Evolutionary conservation across 208 protist genomes (phyloP).

Genomic region (Herpetomonas samuelpessoai): DNA sequence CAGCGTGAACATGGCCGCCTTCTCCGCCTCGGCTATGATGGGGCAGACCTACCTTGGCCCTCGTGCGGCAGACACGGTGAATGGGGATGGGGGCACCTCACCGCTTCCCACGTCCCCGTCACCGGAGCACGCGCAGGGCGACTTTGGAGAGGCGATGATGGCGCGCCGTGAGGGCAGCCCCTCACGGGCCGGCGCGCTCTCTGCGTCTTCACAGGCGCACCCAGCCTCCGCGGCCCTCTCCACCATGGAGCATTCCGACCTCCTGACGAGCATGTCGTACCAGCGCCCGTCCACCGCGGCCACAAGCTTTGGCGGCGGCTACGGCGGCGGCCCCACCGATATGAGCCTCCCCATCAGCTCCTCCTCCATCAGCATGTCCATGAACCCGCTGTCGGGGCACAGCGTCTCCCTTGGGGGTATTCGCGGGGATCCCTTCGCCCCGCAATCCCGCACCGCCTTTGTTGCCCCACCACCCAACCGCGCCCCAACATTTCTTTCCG

Average conservation of each 20-base stretch:
- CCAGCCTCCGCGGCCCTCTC: not conserved
- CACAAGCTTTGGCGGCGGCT: not conserved
- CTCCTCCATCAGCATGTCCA: not conserved
- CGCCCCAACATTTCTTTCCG: too few relatives aligned
- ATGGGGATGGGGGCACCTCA: too few relatives aligned
- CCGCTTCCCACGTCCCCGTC: too few relatives aligned
- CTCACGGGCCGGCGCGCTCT: too few relatives aligned
- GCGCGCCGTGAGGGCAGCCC: too few relatives aligned
- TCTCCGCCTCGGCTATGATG: too few relatives aligned
- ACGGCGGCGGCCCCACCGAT: not conserved
- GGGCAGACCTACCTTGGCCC: too few relatives aligned
- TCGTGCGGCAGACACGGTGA: too few relatives aligned
- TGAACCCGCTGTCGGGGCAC: not conserved
- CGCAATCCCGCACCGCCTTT: not conserved
- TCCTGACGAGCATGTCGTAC: conserved; percentile 46
- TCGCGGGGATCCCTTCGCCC: not conserved
- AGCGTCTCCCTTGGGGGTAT: too few relatives aligned
- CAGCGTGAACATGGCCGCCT: conserved; percentile 4
- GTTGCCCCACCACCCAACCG: too few relatives aligned
- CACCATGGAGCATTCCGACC: conserved; percentile 9
- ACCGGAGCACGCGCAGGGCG: too few relatives aligned
- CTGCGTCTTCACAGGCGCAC: not conserved
- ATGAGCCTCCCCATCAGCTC: not conserved
- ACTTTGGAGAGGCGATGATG: too few relatives aligned
- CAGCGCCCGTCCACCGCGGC: conserved; percentile 24